phyloP scores from a whole-genome alignment of 179 eudicot genomes.

The Actinidia polygama region DNA sequence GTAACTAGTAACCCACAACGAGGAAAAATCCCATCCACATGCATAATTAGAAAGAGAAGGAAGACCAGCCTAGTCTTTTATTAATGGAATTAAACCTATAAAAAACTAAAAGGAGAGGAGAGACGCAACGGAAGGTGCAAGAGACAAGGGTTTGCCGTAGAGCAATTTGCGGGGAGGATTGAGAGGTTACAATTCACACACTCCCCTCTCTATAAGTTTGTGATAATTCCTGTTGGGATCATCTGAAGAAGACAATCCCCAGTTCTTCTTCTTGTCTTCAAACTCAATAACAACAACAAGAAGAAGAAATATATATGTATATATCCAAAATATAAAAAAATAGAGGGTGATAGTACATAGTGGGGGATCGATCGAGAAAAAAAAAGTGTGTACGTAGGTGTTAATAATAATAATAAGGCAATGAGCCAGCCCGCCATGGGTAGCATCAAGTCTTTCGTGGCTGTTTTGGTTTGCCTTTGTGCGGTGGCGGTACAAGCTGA shows the following conservation, averaged over 20 bases:
- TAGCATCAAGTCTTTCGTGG: constrained; percentile 10
- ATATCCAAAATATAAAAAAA: background rate
- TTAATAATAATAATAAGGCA: too few species aligned
- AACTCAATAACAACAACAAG: background rate
- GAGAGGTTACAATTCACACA: background rate
- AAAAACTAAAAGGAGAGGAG: constrained; percentile 1
- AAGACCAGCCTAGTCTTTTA: too few species aligned
- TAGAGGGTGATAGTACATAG: too few species aligned
- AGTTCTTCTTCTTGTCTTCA: background rate
- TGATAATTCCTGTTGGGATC: background rate
- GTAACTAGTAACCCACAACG: too few species aligned
- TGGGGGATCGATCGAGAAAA: background rate
- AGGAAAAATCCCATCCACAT: background rate
- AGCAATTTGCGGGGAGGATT: background rate
- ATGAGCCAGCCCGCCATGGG: constrained; percentile 4
- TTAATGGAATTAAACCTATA: too few species aligned
- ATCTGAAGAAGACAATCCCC: background rate
- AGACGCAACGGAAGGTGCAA: constrained; percentile 16
- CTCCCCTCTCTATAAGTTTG: background rate
- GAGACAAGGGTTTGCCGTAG: constrained; percentile 7
- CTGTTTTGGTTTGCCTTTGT: constrained; percentile 18
- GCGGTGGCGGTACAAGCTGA: constrained; percentile 24
- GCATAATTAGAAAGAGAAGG: background rate
- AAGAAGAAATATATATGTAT: background rate
- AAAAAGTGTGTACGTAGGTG: too few species aligned